Evolutionary conservation across 176 grass and related monocot species (phyloP), one percentile per base, ranked within the genome.

Genomic region (Rhynchospora tenuis): DNA sequence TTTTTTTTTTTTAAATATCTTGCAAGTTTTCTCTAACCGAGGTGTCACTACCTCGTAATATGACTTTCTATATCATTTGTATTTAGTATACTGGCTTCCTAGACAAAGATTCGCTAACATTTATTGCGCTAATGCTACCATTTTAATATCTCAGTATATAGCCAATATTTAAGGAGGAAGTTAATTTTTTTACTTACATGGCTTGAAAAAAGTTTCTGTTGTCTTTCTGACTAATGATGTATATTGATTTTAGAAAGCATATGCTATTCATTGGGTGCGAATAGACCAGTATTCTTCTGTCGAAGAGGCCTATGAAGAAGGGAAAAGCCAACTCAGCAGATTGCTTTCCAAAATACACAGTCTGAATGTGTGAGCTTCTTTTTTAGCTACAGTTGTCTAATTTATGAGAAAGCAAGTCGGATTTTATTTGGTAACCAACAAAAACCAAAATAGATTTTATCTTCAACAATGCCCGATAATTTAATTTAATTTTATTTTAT

Each of bases 261-360:
- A 91, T 89, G 91, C 86, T 64, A 97, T 97, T 83, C 91, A 93
- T 83, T 97, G 93, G 91, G 91, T 97, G 47, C 86, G 85, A 86
- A 33, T 97, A 20, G 87, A 91, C 56, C 86, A 82, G 1, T 83
- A 97, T 79, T 89, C 91, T 83, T 93, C 93, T 20, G 61, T 90
- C 0, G 89, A 97, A 86, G 83, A 86, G 67, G 93, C 91, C 64
- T 97, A 90, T 63, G n/a, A 89, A 88, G 77, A 93, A 80, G 93
- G 91, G 66, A 91, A 45, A 63, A 85, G 83, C 22, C 88, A 85
- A 47, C 61, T 97, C 79, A 83, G 89, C 64, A 52, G 59, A 48
- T 64, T 97, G 71, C 89, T 93, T 22, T 93, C 93, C 80, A 91
- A 87, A 89, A 86, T 93, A 52, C 87, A 97, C 86, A 97, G 89